Evolutionary conservation across 441 rosid genomes (phyloP), one percentile per base, ranked within the genome.

Genomic region (Eruca vesicaria): DNA sequence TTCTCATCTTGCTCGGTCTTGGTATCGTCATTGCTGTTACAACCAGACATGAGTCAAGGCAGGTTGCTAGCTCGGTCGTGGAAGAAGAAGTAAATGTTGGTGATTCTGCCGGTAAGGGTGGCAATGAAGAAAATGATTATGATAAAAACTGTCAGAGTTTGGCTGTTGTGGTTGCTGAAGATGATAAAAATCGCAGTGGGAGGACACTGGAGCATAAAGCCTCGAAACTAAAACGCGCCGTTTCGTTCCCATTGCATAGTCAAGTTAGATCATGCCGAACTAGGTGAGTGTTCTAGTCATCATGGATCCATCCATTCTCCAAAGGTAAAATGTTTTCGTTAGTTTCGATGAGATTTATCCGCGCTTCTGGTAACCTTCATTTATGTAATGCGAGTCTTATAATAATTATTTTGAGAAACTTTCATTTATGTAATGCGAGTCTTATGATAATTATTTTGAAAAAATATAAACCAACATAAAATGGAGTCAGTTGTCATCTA

Each of bases 401-500:
- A 50, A 50, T 50, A 50, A 50, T 9, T 18, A 50, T 50, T 50
- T 50, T 50, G 56, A 18, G 8, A 50, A 50, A 19, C 31, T 63
- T 56, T 9, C 8, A 3, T 29, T 23, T 50, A 14, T 61, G 52
- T 48, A 21, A 50, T 50, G 23, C 56, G 19, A 9, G 56, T 50
- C 56, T 16, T 48, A 48, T 48, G 18, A 50, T 50, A 50, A 50
- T 9, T 18, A 50, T 50, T 50, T 50, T 50, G 56, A 18, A n/a
- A n/a, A n/a, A n/a, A n/a, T n/a, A n/a, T n/a, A n/a, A n/a, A n/a
- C n/a, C n/a, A n/a, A n/a, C n/a, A n/a, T n/a, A n/a, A n/a, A n/a
- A n/a, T n/a, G 8, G 16, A 50, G 57, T 58, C 45, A 33, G 61
- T 72, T 38, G 41, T 53, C 73, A 72, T 78, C 73, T 41, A 66